phyloP scores from a whole-genome alignment of 1,139 yeast species.

The Candida labiduridarum region DNA sequence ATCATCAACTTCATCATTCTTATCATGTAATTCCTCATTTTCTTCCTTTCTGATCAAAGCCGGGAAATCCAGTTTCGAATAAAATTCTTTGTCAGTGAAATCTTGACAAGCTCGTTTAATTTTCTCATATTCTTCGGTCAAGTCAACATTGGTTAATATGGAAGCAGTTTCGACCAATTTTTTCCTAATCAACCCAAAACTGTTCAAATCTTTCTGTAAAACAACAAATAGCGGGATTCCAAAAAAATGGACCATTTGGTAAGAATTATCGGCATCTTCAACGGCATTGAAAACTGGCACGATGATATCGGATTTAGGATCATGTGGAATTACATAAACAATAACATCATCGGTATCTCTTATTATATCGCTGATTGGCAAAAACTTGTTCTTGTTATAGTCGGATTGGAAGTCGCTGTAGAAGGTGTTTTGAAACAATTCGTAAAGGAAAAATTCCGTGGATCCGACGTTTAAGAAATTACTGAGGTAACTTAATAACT shows the following conservation, averaged over 20 bases:
- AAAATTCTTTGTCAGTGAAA: constrained; percentile 23
- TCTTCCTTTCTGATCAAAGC: constrained; percentile 7
- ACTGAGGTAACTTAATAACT: constrained; percentile 63
- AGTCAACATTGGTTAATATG: constrained; percentile 27
- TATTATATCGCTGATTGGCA: constrained; percentile 73
- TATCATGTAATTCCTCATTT: constrained; percentile 1
- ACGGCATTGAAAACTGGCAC: constrained; percentile 70
- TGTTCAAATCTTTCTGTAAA: constrained; percentile 46
- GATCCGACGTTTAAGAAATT: constrained; percentile 48
- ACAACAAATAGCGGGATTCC: constrained; percentile 79
- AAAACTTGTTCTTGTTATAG: constrained; percentile 57
- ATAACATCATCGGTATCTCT: constrained; percentile 63
- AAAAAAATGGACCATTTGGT: constrained; percentile 45
- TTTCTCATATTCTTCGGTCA: constrained; percentile 26
- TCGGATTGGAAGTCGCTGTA: constrained; percentile 70
- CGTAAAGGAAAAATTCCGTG: constrained; percentile 59
- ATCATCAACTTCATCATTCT: constrained; percentile 18
- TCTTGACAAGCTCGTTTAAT: constrained; percentile 16
- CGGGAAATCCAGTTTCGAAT: constrained; percentile 41
- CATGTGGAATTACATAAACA: constrained; percentile 66
- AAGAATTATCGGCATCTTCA: constrained; percentile 43
- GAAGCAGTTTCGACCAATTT: constrained; percentile 51
- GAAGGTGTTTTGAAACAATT: constrained; percentile 69
- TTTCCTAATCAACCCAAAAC: constrained; percentile 55
- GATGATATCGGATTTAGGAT: constrained; percentile 47